Conservation (phyloP, 1,284 basidiomycete genomes). For the Melampsora larici-populina region DNA sequence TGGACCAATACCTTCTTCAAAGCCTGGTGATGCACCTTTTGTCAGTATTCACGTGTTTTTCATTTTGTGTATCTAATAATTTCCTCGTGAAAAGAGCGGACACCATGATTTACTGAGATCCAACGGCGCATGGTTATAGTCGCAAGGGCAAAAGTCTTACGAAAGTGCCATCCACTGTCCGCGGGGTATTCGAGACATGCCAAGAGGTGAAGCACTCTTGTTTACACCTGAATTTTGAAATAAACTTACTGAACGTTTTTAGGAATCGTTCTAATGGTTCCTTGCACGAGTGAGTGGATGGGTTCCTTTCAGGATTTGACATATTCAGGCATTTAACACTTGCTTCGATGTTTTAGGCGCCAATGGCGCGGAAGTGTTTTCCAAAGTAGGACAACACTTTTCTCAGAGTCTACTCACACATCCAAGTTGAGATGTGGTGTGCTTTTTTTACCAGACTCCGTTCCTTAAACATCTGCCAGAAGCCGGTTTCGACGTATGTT, state of each 20-base stretch:
- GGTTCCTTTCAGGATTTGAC: neutral
- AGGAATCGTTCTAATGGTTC: slow-evolving; percentile 36
- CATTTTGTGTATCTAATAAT: too few relatives aligned
- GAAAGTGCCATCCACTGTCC: slow-evolving; percentile 25
- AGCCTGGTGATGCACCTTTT: slow-evolving; percentile 29
- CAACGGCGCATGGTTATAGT: neutral
- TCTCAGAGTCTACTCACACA: neutral
- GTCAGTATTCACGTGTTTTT: slow-evolving; percentile 2
- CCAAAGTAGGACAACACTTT: neutral
- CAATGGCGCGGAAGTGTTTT: slow-evolving; percentile 10
- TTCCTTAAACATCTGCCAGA: slow-evolving; percentile 39
- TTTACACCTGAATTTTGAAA: neutral
- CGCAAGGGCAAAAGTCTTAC: slow-evolving; percentile 25
- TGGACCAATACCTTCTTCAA: slow-evolving; percentile 10
- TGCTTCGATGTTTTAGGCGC: neutral
- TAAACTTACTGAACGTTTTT: neutral
- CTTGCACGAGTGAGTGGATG: slow-evolving; percentile 23
- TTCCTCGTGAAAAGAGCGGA: too few relatives aligned
- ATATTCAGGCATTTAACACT: neutral
- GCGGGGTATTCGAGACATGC: neutral
- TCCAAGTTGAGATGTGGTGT: too few relatives aligned
- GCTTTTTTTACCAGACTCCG: slow-evolving; percentile 2
- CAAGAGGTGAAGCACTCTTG: neutral
- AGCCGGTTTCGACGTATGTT: slow-evolving; percentile 52
- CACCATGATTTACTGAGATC: neutral